Evolutionary conservation across 2,329 filamentous ascomycete genomes (phyloP).

Genomic region (Didymosphaeria variabile): DNA sequence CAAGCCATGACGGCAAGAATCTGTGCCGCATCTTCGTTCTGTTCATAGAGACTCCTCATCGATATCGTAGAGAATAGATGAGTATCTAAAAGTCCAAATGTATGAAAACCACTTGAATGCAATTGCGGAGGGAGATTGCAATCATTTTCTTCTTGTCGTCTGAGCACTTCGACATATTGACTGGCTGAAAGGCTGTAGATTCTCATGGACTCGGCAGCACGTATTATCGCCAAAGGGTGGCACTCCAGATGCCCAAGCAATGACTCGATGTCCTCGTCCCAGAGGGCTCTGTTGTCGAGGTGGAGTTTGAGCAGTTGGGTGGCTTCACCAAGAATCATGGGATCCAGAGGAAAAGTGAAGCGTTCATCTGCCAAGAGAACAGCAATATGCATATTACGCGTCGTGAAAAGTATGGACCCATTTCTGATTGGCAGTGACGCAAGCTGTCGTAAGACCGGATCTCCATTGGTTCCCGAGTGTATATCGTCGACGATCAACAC

Average conservation of each 20-base stretch:
- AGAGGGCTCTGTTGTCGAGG: neutral
- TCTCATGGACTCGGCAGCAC: neutral
- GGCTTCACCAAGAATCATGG: neutral
- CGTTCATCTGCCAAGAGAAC: neutral
- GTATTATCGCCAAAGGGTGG: neutral
- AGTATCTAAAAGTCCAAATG: neutral
- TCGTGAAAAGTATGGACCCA: conserved; percentile 2
- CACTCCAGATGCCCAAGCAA: neutral
- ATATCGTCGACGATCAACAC: conserved; percentile 1
- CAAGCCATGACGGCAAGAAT: neutral
- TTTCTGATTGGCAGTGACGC: neutral
- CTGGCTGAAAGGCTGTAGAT: neutral
- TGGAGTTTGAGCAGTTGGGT: neutral
- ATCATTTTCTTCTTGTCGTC: neutral
- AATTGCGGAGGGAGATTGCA: neutral
- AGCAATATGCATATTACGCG: neutral
- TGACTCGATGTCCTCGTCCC: neutral
- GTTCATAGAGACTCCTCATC: neutral
- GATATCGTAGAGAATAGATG: neutral
- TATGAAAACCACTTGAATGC: neutral
- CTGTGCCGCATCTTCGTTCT: neutral
- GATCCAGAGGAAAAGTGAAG: neutral
- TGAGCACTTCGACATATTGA: neutral
- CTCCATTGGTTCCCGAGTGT: neutral
- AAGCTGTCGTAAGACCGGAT: neutral